Percentiles rank a stretch among this genome's conserved stretches.
phyloP scores from a whole-genome alignment of 2,329 filamentous ascomycete genomes.

The Penicillium sp. region DNA sequence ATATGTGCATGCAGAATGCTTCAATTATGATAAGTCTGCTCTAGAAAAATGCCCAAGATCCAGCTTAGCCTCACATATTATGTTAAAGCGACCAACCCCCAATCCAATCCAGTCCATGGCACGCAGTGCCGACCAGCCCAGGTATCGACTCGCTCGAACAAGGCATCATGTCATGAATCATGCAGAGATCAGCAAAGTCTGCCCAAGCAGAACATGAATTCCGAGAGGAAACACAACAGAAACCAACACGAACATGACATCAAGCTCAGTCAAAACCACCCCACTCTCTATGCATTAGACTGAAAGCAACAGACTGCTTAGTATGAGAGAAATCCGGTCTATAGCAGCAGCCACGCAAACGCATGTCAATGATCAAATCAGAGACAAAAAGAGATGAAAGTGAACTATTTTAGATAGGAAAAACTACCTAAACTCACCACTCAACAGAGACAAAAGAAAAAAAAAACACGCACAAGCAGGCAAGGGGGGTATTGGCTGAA shows the following conservation, averaged over 20 bases:
- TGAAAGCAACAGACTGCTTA: conserved; percentile 7
- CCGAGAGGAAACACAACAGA: background rate
- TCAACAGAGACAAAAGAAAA: background rate
- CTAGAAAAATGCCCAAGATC: background rate
- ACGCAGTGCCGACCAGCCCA: background rate
- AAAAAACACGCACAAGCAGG: background rate
- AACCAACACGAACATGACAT: background rate
- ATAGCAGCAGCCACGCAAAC: conserved; percentile 14
- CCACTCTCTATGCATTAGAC: conserved; percentile 21
- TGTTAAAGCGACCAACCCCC: background rate
- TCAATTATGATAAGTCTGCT: background rate
- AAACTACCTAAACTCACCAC: background rate
- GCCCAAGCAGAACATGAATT: background rate
- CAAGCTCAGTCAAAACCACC: background rate
- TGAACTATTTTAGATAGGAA: background rate
- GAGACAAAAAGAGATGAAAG: conserved; percentile 2
- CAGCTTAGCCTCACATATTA: background rate
- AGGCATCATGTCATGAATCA: conserved; percentile 20
- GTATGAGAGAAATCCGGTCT: conserved; percentile 18
- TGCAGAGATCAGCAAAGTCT: conserved; percentile 13
- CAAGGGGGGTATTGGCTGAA: conserved; percentile 4
- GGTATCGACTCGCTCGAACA: background rate
- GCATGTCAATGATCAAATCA: background rate
- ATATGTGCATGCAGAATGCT: background rate
- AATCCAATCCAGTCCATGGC: too few species aligned